These are phyloP conservation scores for Alternaria dauci DNA, from an alignment of 2,329 filamentous ascomycete species.

Conservation along the genomic window DNA sequence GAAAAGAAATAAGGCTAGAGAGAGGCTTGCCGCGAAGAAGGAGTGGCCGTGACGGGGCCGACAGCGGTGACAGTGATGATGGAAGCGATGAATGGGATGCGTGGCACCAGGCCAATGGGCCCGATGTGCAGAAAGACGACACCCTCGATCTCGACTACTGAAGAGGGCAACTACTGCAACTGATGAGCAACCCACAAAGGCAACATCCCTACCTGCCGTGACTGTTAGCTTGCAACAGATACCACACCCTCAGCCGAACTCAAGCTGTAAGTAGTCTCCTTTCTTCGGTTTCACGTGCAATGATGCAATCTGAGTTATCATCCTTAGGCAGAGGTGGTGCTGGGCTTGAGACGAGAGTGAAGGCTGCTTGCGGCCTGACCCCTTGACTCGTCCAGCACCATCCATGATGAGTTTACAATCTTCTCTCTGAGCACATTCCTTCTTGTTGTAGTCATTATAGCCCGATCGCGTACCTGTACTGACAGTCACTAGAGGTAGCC, in stretches of 20 bases:
- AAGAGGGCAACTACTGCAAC: conserved; percentile 3
- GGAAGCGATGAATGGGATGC: conserved; percentile 54
- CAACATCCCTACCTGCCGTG: neutral
- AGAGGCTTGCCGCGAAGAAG: conserved; percentile 20
- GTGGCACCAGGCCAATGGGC: conserved; percentile 55
- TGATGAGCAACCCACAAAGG: neutral
- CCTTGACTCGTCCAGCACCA: conserved; percentile 30
- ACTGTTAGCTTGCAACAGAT: neutral
- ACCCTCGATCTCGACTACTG: conserved; percentile 60
- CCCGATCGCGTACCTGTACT: neutral
- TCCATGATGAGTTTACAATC: conserved; percentile 48
- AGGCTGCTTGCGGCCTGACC: conserved; percentile 30
- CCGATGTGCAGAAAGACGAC: conserved; percentile 53
- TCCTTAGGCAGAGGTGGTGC: conserved; percentile 82
- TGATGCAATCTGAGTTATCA: conserved; percentile 93
- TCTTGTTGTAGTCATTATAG: neutral
- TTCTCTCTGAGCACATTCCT: conserved; percentile 47
- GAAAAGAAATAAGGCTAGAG: conserved; percentile 30
- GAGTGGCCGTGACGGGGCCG: conserved; percentile 16
- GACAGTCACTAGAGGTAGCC: neutral
- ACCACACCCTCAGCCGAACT: neutral
- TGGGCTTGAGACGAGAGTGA: conserved; percentile 34
- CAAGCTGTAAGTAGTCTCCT: conserved; percentile 17
- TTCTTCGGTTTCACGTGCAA: conserved; percentile 42
- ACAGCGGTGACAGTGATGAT: conserved; percentile 36